Evolutionary conservation across 805 yeast species (phyloP), one percentile per base, ranked within the genome.

Genomic region (Komagataella mondaviorum): DNA sequence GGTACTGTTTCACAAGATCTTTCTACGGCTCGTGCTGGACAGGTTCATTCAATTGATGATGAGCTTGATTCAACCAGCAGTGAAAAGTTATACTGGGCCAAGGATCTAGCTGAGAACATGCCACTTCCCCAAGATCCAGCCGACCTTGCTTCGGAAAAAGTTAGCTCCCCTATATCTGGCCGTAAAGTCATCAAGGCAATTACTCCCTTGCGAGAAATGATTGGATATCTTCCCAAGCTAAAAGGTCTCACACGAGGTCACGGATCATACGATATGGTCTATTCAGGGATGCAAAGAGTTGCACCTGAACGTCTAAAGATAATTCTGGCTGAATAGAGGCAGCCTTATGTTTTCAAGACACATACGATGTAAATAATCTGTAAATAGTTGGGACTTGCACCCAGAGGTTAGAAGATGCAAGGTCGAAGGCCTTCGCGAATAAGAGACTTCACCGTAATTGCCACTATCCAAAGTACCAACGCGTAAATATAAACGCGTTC

Each of bases 161-260:
- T 62, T 6, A 30, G 39, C 12, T 30, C 39, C 14, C 39, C 39
- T 2, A 30, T 30, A 30, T 49, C 56, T 0, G 68, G 67, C 17
- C 80, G 71, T 55, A 77, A 87, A 65, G 66, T 76, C 6, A 77
- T 93, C 39, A 70, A 70, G n/a, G 96, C 96, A 0, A 77, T 75
- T 49, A 90, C 89, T 0, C 97, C 99, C 3, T 70, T 93, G 61
- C 75, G 83, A 54, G 95, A 85, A 54, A 89, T 93, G 96, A 77
- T 89, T 48, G 96, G 97, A 0, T 93, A 93, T 63, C 72, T 88
- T 53, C 79, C 82, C 8, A 78, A 77, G 54, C 69, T 93, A 48
- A 69, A 98, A 58, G 83, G 93, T 44, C 69, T 89, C 57, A 90
- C 97, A 0, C 89, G 88, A 60, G 99, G 99, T 1, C 73, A 96